Evolutionary conservation across 148 eudicot species (phyloP), one percentile per base, ranked within the genome.

Genomic region (Amaranthus palmeri): DNA sequence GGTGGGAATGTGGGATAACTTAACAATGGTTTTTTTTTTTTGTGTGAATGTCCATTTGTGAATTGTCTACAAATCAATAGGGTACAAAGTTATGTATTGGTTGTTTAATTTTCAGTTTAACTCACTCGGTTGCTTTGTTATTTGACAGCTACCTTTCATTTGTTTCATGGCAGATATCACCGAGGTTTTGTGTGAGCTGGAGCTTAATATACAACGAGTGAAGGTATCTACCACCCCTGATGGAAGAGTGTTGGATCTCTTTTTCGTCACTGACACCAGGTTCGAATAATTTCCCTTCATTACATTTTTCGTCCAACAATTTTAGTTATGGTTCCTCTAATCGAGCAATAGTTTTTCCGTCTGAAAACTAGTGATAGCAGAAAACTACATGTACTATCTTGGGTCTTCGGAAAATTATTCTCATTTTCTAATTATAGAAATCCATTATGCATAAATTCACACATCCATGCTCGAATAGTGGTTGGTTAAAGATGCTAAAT

Each of bases 141-240:
- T 65, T 41, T 65, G n/a, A 17, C 54, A 17, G 17, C 3, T 15
- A 15, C 3, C 6, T 47, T 7, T 42, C 1, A 56, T 59, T 15
- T 41, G 52, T 25, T 18, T 40, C 51, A n/a, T 70, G 65, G 83
- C 91, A 93, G 96, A 91, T 85, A 88, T 93, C 68, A 93, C 96
- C 1, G 76, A 69, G 74, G 88, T 87, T 67, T 88, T 90, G 67
- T 90, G 88, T 65, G 91, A 93, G 67, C 96, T 90, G 13, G 98
- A 93, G 86, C 92, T 93, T 60, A 84, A 81, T 15, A 87, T 93
- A 73, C 81, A 86, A 80, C 85, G 84, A 81, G 97, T 93, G 74
- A 90, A 93, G 82, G 95, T 91, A 41, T 93, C 98, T 13, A 93
- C 98, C 10, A 91, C 95, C 51, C 98, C 98, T 46, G 97, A 93